Evolutionary conservation across 176 grass and related monocot genomes (phyloP).

Genomic region (Olyra latifolia): DNA sequence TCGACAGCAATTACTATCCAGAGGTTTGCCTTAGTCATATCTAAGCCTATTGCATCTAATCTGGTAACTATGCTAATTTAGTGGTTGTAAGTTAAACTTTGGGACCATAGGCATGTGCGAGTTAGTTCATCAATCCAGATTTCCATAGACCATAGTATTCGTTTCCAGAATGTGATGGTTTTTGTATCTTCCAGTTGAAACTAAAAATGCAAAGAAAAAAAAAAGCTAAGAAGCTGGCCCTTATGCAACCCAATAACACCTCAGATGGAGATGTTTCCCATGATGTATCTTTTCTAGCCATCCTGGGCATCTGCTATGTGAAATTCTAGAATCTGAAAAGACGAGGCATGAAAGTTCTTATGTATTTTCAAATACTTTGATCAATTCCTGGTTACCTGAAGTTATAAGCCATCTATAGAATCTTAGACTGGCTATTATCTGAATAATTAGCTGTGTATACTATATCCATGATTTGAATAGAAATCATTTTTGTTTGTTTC

Average conservation of each 20-base stretch:
- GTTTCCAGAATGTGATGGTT: not conserved
- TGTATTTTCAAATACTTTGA: not conserved
- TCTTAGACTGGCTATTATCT: not conserved
- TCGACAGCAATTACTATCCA: conserved; percentile 94
- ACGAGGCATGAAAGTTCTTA: not conserved
- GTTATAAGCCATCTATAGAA: not conserved
- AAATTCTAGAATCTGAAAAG: not conserved
- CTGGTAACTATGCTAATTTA: not conserved
- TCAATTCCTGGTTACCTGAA: not conserved
- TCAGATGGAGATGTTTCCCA: not conserved
- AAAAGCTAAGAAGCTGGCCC: not conserved
- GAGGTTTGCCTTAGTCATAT: conserved; percentile 55
- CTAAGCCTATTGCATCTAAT: conserved; percentile 2
- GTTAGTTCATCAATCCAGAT: conserved; percentile 15
- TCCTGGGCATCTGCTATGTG: not conserved
- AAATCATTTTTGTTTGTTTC: not conserved
- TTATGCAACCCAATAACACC: not conserved
- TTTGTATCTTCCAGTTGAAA: conserved; percentile 3
- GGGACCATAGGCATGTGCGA: not conserved
- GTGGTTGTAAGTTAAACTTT: not conserved
- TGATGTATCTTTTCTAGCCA: not conserved
- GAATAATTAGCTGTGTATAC: not conserved
- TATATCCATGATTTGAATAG: not conserved
- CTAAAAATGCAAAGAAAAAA: not conserved
- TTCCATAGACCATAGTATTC: not conserved